phyloP scores from a whole-genome alignment of 371 early-diverging fungal genomes.

The Syncephalastrum contaminatum region DNA sequence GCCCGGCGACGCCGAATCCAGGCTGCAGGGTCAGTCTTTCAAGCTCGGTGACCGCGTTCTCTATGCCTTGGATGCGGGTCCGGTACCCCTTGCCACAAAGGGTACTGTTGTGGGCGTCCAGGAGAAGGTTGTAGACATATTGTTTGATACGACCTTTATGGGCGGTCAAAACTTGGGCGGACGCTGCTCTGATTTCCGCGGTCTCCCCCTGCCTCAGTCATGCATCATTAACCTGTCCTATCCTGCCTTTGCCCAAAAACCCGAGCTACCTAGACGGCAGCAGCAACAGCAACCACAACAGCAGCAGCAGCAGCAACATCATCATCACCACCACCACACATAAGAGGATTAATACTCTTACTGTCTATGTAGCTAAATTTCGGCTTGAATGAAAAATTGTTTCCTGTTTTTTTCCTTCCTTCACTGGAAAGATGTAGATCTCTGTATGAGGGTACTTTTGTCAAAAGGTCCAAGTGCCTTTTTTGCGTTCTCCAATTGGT shows the following conservation, averaged over 20 bases:
- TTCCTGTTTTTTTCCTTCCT: too few species aligned
- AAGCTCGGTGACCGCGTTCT: constrained; percentile 88
- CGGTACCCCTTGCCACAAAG: constrained; percentile 75
- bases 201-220: constrained; percentile 59
- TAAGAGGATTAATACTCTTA: too few species aligned
- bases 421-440: too few species aligned
- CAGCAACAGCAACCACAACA: too few species aligned
- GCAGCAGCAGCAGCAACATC: too few species aligned
- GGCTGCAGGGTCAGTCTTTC: constrained; percentile 76
- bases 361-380: too few species aligned
- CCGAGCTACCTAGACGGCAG: background rate
- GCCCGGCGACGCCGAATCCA: constrained; percentile 72
- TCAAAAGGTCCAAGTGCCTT: too few species aligned
- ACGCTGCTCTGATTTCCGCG: constrained; percentile 69
- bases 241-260: constrained; percentile 19
- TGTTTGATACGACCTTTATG: constrained; percentile 85
- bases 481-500: too few species aligned
- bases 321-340: too few species aligned
- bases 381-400: too few species aligned
- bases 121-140: constrained; percentile 71
- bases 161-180: constrained; percentile 78
- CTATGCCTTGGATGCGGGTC: constrained; percentile 74
- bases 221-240: constrained; percentile 62
- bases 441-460: too few species aligned
- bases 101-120: constrained; percentile 87